Evolutionary conservation across 495 filamentous ascomycete genomes (phyloP).

Genomic region (Penicillium goetzii): DNA sequence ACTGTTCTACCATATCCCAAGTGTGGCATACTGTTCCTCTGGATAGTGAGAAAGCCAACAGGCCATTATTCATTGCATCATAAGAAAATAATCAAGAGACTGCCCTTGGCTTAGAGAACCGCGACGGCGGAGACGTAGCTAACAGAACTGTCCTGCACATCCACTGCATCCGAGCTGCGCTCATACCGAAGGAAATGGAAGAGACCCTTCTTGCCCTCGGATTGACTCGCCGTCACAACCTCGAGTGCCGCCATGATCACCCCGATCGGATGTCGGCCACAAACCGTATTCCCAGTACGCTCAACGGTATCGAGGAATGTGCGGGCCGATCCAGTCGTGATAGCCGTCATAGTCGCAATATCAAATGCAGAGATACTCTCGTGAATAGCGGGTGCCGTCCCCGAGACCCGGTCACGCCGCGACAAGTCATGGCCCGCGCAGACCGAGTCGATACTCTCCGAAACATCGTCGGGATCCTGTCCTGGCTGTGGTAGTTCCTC

Average conservation of each 20-base stretch:
- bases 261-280: slow-evolving; percentile 93
- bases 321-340: slow-evolving; percentile 71
- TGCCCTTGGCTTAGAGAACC: slow-evolving; percentile 33
- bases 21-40: neutral
- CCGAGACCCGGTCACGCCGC: slow-evolving; percentile 43
- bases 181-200: slow-evolving; percentile 93
- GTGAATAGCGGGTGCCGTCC: slow-evolving; percentile 64
- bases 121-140: slow-evolving; percentile 74
- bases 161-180: slow-evolving; percentile 76
- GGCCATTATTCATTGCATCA: neutral
- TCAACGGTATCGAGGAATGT: slow-evolving; percentile 69
- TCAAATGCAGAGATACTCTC: slow-evolving; percentile 86
- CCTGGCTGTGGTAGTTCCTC: slow-evolving; percentile 47
- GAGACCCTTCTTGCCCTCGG: slow-evolving; percentile 53
- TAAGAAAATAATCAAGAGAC: neutral
- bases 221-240: slow-evolving; percentile 39
- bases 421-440: slow-evolving; percentile 45
- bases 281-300: slow-evolving; percentile 87
- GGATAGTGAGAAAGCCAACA: neutral
- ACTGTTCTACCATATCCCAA: neutral
- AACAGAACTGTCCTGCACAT: slow-evolving; percentile 80
- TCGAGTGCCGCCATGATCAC: slow-evolving; percentile 91
- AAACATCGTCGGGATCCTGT: slow-evolving; percentile 28
- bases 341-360: slow-evolving; percentile 77
- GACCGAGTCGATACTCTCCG: slow-evolving; percentile 35